Percentiles rank a stretch among this genome's conserved stretches.
Evolutionary conservation across 2,329 filamentous ascomycete species (phyloP).

Genomic region (Aspergillus versicolor): DNA sequence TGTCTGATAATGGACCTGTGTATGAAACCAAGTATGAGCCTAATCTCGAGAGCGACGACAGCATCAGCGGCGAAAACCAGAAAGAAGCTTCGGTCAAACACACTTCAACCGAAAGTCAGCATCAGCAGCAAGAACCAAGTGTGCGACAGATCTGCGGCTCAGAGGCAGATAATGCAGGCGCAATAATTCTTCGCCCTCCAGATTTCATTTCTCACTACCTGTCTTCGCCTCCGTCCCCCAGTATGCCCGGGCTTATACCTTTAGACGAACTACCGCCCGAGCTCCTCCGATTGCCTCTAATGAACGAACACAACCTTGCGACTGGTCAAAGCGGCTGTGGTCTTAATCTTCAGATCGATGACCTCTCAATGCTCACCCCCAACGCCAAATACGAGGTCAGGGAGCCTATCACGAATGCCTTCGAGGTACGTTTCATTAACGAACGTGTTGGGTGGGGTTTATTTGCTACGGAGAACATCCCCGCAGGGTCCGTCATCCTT

Average conservation of each 20-base stretch:
- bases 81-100: not conserved
- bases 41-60: not conserved
- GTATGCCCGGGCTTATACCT: not conserved
- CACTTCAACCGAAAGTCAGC: not conserved
- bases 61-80: not conserved
- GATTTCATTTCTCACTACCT: not conserved
- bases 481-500: slow-evolving; percentile 11
- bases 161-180: not conserved
- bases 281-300: not conserved
- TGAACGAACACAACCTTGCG: not conserved
- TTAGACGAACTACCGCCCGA: not conserved
- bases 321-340: not conserved
- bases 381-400: not conserved
- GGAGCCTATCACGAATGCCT: not conserved
- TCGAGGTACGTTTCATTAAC: slow-evolving; percentile 6
- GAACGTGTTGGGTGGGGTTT: slow-evolving; percentile 10
- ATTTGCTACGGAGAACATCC: slow-evolving; percentile 12
- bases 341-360: not conserved
- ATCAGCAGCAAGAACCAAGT: not conserved
- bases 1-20: not conserved
- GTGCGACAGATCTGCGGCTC: not conserved
- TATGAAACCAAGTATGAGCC: not conserved
- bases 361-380: not conserved
- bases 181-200: not conserved
- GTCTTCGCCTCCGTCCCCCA: not conserved